A percentile compares a stretch with the other conserved stretches of the same genome.
Evolutionary conservation across 495 filamentous ascomycete species (phyloP).

Genomic region (Pseudevernia furfuracea): DNA sequence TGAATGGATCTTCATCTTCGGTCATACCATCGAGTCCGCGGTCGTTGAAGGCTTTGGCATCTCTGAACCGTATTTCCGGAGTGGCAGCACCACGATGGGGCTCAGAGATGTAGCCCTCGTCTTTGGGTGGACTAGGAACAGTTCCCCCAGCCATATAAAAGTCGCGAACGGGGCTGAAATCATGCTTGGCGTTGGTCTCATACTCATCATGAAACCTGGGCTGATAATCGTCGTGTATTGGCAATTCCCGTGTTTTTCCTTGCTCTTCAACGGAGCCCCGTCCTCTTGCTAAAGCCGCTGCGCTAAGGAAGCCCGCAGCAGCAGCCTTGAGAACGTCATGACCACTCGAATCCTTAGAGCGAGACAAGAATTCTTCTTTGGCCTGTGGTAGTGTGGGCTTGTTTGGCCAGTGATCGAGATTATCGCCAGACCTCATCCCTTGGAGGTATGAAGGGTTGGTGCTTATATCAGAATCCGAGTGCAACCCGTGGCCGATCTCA

Average conservation of each 20-base stretch:
- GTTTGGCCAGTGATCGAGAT: slow-evolving; percentile 47
- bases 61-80: slow-evolving; percentile 55
- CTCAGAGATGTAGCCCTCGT: slow-evolving; percentile 89
- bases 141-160: slow-evolving; percentile 31
- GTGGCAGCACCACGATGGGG: slow-evolving; percentile 56
- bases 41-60: slow-evolving; percentile 49
- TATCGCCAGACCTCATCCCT: slow-evolving; percentile 54
- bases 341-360: slow-evolving; percentile 35
- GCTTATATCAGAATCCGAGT: slow-evolving; percentile 61
- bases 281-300: slow-evolving; percentile 21
- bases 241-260: slow-evolving; percentile 17
- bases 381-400: slow-evolving; percentile 42
- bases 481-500: slow-evolving; percentile 52
- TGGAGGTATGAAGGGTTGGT: slow-evolving; percentile 74
- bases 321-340: slow-evolving; percentile 26
- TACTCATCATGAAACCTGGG: slow-evolving; percentile 31
- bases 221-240: slow-evolving; percentile 34
- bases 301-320: slow-evolving; percentile 22
- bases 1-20: slow-evolving; percentile 52
- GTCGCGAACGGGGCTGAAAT: slow-evolving; percentile 30
- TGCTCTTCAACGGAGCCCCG: slow-evolving; percentile 12
- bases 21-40: slow-evolving; percentile 49
- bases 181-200: slow-evolving; percentile 31
- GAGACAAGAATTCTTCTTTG: slow-evolving; percentile 36
- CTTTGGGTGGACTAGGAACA: slow-evolving; percentile 48